Evolutionary conservation across 2,329 filamentous ascomycete species (phyloP).

Genomic region (Xylaria polymorpha): DNA sequence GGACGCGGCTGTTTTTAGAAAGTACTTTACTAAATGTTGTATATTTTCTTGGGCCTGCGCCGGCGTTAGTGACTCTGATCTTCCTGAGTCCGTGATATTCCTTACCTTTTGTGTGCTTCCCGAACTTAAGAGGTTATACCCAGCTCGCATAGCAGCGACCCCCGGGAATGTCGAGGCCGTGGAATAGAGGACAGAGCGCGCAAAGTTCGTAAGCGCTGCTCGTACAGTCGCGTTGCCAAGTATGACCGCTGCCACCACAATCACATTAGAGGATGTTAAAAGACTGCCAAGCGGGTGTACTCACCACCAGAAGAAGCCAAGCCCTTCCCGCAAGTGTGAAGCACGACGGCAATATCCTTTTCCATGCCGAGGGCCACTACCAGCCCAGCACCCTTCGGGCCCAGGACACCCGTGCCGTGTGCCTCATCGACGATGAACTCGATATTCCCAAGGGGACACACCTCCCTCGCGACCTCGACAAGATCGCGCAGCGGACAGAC

Average conservation of each 20-base stretch:
- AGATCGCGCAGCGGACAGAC: slow-evolving; percentile 54
- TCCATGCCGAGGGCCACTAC: slow-evolving; percentile 37
- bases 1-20: not conserved
- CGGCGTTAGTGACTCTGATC: no score
- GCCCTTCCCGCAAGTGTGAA: not conserved
- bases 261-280: not conserved
- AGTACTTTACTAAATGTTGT: not conserved
- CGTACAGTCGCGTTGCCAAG: slow-evolving; percentile 1
- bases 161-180: not conserved
- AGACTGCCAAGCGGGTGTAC: not conserved
- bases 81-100: no score
- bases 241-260: not conserved
- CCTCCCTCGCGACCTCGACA: slow-evolving; percentile 51
- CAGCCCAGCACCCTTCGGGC: slow-evolving; percentile 60
- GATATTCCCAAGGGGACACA: slow-evolving; percentile 52
- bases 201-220: not conserved
- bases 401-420: slow-evolving; percentile 63
- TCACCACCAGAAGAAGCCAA: slow-evolving; percentile 1
- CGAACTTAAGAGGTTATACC: not conserved
- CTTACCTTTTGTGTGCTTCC: not conserved
- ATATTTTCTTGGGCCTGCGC: not conserved
- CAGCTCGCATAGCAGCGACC: slow-evolving; percentile 1
- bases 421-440: slow-evolving; percentile 68
- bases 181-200: slow-evolving; percentile 5
- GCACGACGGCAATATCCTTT: not conserved